phyloP scores from a whole-genome alignment of 2,329 filamentous ascomycete genomes.

The Sphaerulina vaccinii region DNA sequence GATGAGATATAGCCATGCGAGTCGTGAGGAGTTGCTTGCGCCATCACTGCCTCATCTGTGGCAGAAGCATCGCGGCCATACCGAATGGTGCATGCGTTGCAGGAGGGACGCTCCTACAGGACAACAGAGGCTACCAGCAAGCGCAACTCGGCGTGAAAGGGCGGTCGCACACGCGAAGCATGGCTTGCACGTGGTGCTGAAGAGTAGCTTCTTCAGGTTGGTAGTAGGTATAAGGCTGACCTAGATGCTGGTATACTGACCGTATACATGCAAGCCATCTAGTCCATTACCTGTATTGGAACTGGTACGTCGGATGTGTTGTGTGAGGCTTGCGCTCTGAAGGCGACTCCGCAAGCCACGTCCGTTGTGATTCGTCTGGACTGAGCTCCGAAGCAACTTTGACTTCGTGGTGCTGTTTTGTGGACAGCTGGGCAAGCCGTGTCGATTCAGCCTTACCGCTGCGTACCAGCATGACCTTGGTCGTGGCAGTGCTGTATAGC shows the following conservation, averaged over 20 bases:
- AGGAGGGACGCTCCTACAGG: not conserved
- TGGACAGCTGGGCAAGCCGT: slow-evolving; percentile 1
- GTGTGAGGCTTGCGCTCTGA: slow-evolving; percentile 9
- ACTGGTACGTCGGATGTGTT: slow-evolving; percentile 4
- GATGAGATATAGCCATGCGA: not conserved
- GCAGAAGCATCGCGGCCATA: slow-evolving; percentile 5
- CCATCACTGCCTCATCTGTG: not conserved
- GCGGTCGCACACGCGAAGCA: not conserved
- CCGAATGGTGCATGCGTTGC: not conserved
- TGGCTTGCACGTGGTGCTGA: slow-evolving; percentile 6
- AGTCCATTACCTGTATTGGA: slow-evolving; percentile 7
- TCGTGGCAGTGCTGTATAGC: slow-evolving; percentile 5
- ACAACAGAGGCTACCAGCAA: not conserved
- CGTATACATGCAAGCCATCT: not conserved
- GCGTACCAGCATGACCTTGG: not conserved
- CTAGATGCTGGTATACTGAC: too few species aligned
- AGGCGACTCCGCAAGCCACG: slow-evolving; percentile 19
- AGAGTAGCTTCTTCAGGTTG: not conserved
- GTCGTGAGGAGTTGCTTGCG: not conserved
- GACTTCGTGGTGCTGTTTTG: slow-evolving; percentile 3
- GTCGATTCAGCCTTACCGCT: slow-evolving; percentile 15
- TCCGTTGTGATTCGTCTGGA: slow-evolving; percentile 5
- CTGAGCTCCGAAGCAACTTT: not conserved
- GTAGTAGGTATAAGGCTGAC: slow-evolving; percentile 11
- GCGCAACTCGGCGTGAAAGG: not conserved